Evolutionary conservation across 2,329 filamentous ascomycete species (phyloP).

Genomic region (Eutypella sp.): DNA sequence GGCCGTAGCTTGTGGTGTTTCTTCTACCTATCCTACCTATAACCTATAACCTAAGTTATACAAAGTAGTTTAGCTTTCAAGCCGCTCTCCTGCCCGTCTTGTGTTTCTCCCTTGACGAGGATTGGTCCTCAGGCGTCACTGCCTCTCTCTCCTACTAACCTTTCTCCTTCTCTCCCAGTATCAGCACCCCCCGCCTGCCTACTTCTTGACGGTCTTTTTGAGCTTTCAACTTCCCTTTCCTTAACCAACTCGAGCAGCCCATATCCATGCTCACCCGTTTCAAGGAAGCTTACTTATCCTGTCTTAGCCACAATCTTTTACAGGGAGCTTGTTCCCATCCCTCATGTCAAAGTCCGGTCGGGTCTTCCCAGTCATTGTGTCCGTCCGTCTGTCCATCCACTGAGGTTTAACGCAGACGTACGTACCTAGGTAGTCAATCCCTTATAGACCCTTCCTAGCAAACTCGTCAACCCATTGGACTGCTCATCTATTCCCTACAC

Average conservation of each 20-base stretch:
- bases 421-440: neutral
- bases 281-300: slow-evolving; percentile 1
- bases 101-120: slow-evolving; percentile 9
- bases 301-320: slow-evolving; percentile 5
- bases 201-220: neutral
- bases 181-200: neutral
- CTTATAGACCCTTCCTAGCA: neutral
- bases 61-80: slow-evolving; percentile 16
- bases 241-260: too few relatives aligned
- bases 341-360: too few relatives aligned
- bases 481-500: neutral
- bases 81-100: slow-evolving; percentile 17
- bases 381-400: too few relatives aligned
- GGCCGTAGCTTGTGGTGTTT: too few relatives aligned
- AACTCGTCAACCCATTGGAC: neutral
- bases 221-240: slow-evolving; percentile 2
- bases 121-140: slow-evolving; percentile 6
- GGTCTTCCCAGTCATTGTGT: too few relatives aligned
- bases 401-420: too few relatives aligned
- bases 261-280: slow-evolving; percentile 2
- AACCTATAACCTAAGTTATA: too few relatives aligned
- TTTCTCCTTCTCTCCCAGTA: neutral
- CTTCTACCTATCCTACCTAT: neutral
- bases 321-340: neutral
- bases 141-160: slow-evolving; percentile 1